These are phyloP conservation scores for Cutaneotrichosporon daszewskae DNA, from an alignment of 1,284 basidiomycete genomes.

Conservation along the genomic window DNA sequence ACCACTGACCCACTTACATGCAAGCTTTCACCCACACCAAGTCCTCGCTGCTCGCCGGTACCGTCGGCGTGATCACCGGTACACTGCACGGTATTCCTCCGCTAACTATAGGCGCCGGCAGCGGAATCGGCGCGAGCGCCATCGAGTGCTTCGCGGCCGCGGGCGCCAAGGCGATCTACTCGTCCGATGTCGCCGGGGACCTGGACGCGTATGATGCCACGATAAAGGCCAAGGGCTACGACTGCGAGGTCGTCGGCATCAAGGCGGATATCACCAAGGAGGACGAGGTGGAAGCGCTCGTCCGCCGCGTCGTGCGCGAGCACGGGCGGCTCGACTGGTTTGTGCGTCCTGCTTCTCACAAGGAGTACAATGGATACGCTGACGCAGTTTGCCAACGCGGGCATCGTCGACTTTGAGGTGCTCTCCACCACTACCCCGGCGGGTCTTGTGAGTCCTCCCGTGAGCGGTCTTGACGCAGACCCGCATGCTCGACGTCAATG, in stretches of 20 bases:
- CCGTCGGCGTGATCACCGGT: constrained; percentile 13
- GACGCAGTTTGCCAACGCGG: constrained; percentile 15
- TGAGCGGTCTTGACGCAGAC: not conserved
- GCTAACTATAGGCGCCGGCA: constrained; percentile 8
- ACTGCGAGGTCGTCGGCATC: constrained; percentile 6
- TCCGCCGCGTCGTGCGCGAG: constrained; percentile 11
- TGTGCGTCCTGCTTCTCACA: constrained; percentile 1
- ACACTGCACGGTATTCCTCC: not conserved
- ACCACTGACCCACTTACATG: not conserved
- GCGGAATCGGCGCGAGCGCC: constrained; percentile 11
- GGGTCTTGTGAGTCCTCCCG: not conserved
- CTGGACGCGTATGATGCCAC: not conserved
- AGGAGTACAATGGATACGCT: not conserved
- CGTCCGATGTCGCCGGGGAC: constrained; percentile 7
- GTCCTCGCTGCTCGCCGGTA: constrained; percentile 5
- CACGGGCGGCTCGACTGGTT: constrained; percentile 16
- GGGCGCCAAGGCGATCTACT: constrained; percentile 10
- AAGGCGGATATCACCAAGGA: constrained; percentile 11
- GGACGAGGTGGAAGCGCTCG: constrained; percentile 13
- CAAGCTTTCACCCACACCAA: not conserved
- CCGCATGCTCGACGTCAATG: constrained; percentile 16
- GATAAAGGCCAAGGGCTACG: constrained; percentile 4
- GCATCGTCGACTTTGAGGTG: constrained; percentile 15
- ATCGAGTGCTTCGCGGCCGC: constrained; percentile 11
- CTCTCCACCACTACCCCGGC: constrained; percentile 6